These are phyloP conservation scores for Phellopilus nigrolimitatus DNA, from an alignment of 1,284 basidiomycete species.

Conservation along the genomic window DNA sequence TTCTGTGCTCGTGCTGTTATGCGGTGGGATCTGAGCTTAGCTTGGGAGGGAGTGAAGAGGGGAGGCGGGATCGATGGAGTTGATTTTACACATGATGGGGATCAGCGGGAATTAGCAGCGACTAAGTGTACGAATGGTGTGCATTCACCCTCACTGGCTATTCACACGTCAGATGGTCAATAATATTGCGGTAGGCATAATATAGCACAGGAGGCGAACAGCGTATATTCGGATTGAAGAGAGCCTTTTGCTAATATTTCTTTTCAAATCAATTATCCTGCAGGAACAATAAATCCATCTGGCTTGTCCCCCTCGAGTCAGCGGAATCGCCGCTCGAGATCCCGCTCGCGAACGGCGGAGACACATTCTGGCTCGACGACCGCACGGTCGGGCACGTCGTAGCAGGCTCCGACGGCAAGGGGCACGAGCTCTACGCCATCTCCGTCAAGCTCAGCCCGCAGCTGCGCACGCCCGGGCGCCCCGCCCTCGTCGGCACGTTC, in stretches of 20 bases:
- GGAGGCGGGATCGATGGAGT: neutral
- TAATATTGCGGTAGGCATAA: no score
- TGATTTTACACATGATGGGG: neutral
- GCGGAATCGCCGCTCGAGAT: conserved; percentile 45
- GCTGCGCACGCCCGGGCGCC: conserved; percentile 29
- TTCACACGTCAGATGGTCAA: no score
- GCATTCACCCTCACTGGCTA: no score
- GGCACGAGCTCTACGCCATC: conserved; percentile 55
- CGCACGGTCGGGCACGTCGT: conserved; percentile 67
- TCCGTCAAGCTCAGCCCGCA: conserved; percentile 40
- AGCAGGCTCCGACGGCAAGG: conserved; percentile 38
- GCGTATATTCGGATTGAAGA: neutral
- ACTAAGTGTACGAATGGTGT: no score
- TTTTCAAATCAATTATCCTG: conserved; percentile 3
- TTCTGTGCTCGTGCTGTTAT: neutral
- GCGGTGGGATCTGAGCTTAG: neutral
- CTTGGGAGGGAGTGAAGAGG: neutral
- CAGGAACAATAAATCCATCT: conserved; percentile 68
- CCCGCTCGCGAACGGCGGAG: conserved; percentile 36
- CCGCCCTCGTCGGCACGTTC: conserved; percentile 49
- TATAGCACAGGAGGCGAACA: no score
- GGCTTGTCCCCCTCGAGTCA: conserved; percentile 53
- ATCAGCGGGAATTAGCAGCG: no score
- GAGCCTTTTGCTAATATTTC: neutral
- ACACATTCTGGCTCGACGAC: conserved; percentile 70